Evolutionary conservation across 2,329 filamentous ascomycete species (phyloP).

Genomic region (Trichophaea hybrida): DNA sequence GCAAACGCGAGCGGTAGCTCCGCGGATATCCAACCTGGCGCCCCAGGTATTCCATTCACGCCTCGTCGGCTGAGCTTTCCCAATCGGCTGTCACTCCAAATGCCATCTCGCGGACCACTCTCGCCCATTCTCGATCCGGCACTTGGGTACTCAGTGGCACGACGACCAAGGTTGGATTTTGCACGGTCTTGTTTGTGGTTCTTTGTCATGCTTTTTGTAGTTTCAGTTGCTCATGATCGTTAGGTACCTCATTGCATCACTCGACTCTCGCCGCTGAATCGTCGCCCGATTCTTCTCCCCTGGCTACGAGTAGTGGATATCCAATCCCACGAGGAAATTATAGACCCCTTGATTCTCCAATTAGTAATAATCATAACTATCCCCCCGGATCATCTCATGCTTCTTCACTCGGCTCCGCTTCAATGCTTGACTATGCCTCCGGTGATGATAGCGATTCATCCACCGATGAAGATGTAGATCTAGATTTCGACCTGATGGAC

Average conservation of each 20-base stretch:
- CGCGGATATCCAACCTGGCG: neutral
- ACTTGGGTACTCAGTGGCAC: constrained; percentile 22
- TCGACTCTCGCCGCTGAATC: constrained; percentile 81
- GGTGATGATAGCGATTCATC: constrained; percentile 18
- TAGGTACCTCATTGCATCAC: constrained; percentile 52
- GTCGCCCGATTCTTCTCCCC: constrained; percentile 78
- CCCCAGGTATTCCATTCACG: constrained; percentile 11
- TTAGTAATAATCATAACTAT: constrained; percentile 31
- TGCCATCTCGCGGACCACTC: constrained; percentile 21
- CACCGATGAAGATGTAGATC: constrained; percentile 36
- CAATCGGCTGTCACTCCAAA: constrained; percentile 22
- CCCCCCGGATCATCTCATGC: constrained; percentile 16
- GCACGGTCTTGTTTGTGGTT: constrained; percentile 21
- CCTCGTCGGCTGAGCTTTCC: constrained; percentile 17
- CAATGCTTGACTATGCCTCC: constrained; percentile 42
- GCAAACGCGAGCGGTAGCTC: too few relatives aligned
- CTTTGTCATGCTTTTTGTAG: neutral
- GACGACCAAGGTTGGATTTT: constrained; percentile 23
- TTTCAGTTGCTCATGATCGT: neutral
- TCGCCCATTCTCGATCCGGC: constrained; percentile 23
- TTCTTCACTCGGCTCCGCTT: constrained; percentile 18
- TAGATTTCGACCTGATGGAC: constrained; percentile 43
- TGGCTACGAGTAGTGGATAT: constrained; percentile 44
- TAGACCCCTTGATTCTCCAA: constrained; percentile 50
- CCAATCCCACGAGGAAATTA: constrained; percentile 41